Conservation (phyloP, 129 eudicot species). For the Escallonia rubra region DNA sequence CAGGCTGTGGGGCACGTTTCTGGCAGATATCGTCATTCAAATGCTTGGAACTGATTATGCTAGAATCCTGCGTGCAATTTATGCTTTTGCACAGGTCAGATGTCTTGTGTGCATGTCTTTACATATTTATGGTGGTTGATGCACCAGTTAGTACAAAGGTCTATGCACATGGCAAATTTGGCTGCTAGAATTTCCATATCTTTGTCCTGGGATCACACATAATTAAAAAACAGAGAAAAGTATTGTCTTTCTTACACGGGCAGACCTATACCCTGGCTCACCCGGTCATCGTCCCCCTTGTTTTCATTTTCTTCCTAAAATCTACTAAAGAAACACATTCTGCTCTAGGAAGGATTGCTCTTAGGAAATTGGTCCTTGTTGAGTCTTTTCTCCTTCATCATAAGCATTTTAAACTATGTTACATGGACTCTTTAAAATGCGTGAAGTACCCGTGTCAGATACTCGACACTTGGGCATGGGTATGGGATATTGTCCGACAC, state of each 20-base stretch:
- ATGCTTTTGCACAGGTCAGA: conserved; percentile 95
- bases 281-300: not conserved
- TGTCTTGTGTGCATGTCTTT: conserved; percentile 1
- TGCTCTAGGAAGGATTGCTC: no score
- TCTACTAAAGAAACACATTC: no score
- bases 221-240: no score
- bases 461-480: no score
- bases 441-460: no score
- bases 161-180: not conserved
- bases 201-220: not conserved
- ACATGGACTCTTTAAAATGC: no score
- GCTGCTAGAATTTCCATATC: not conserved
- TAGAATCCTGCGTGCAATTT: conserved; percentile 84
- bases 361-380: no score
- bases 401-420: no score
- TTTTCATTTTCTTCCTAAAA: no score
- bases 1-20: conserved; percentile 92
- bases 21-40: conserved; percentile 90
- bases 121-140: not conserved
- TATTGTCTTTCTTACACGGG: no score
- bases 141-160: not conserved
- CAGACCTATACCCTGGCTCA: not conserved
- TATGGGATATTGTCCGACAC: no score
- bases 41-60: conserved; percentile 99
- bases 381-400: no score